Conservation (phyloP, 2,329 filamentous ascomycete genomes). For the Grosmannia penicillata region DNA sequence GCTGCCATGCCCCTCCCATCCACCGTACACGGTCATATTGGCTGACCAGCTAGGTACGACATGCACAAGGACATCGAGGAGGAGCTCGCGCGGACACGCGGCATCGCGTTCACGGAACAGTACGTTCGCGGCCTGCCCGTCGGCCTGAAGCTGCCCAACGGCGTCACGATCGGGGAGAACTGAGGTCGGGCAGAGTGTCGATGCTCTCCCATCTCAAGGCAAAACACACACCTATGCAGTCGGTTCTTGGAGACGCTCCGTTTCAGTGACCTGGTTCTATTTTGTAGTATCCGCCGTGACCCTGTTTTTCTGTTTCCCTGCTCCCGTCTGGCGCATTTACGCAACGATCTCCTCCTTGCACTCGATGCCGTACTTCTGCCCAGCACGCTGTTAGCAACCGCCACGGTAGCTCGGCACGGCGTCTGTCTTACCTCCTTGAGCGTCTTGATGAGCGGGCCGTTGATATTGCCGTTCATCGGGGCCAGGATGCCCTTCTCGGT, state of each 20-base stretch:
- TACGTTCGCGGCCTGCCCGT: slow-evolving; percentile 29
- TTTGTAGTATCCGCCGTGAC: too few relatives aligned
- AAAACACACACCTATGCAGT: too few relatives aligned
- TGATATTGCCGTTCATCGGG: slow-evolving; percentile 50
- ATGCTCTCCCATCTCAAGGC: too few relatives aligned
- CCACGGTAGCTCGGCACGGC: too few relatives aligned
- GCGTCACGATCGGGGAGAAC: slow-evolving; percentile 18
- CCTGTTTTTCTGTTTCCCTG: too few relatives aligned
- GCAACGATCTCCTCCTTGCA: slow-evolving; percentile 12
- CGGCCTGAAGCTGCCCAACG: slow-evolving; percentile 32
- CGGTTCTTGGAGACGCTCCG: too few relatives aligned
- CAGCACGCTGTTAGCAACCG: neutral
- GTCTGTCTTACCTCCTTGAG: slow-evolving; percentile 57
- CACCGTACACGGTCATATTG: neutral
- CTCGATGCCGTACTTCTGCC: slow-evolving; percentile 7
- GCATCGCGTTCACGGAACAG: slow-evolving; percentile 19
- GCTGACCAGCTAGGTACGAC: slow-evolving; percentile 30
- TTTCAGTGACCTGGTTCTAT: too few relatives aligned
- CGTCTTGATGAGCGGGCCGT: slow-evolving; percentile 57
- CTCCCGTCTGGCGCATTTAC: too few relatives aligned
- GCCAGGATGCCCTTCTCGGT: slow-evolving; percentile 50
- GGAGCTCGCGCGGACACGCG: slow-evolving; percentile 21
- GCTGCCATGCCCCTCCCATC: neutral
- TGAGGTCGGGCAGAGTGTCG: too few relatives aligned
- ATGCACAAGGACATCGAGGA: slow-evolving; percentile 43